Evolutionary conservation across 106 monocot genomes (phyloP).

Genomic region (Dendrobium chrysotoxum): DNA sequence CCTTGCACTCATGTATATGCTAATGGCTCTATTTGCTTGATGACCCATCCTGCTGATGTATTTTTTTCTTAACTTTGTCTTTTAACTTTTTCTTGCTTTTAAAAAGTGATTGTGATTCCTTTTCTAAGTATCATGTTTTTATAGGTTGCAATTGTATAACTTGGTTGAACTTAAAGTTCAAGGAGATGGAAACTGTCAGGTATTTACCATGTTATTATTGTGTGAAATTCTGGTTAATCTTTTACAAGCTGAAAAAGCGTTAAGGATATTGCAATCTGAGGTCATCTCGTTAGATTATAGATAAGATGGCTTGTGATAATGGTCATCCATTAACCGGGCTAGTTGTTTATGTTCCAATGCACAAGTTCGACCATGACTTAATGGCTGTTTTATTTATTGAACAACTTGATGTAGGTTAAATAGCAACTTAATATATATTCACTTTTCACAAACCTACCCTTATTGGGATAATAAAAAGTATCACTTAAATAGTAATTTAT

Average conservation of each 20-base stretch:
- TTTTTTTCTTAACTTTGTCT: neutral
- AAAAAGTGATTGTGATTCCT: neutral
- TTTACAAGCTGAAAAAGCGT: neutral
- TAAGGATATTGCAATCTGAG: neutral
- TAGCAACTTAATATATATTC: neutral
- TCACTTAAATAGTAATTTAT: neutral
- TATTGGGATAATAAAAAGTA: neutral
- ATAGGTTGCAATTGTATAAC: conserved; percentile 54
- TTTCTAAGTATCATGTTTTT: neutral
- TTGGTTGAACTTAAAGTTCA: conserved; percentile 66
- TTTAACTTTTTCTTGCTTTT: neutral
- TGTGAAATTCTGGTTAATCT: neutral
- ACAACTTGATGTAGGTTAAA: neutral
- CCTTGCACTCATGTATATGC: neutral
- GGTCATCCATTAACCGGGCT: neutral
- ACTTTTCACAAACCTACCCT: neutral
- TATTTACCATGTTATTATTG: conserved; percentile 10
- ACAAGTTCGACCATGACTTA: neutral
- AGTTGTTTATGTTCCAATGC: conserved; percentile 1
- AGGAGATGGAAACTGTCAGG: conserved; percentile 86
- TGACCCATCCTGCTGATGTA: neutral
- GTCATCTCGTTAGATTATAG: neutral
- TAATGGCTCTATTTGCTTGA: neutral
- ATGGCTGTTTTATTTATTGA: neutral
- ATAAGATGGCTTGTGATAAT: neutral